Evolutionary conservation across 352 stramenopile genomes (phyloP).

Genomic region (Peronospora belbahrii): DNA sequence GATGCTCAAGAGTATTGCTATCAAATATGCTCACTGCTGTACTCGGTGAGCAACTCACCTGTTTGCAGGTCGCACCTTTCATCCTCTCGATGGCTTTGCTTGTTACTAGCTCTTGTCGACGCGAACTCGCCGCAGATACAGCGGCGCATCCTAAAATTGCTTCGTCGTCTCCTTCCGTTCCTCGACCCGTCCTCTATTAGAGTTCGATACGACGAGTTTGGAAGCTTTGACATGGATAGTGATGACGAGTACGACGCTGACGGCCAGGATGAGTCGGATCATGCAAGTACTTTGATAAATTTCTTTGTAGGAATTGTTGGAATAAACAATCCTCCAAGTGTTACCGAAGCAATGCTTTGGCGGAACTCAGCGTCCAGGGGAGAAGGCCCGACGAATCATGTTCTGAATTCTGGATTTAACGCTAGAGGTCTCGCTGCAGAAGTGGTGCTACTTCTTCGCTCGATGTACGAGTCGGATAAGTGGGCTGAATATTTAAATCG

Average conservation of each 20-base stretch:
- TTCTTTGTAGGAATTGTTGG: constrained; percentile 78
- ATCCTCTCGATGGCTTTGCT: constrained; percentile 71
- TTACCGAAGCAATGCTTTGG: constrained; percentile 50
- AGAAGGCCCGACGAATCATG: not conserved
- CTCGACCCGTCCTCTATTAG: constrained; percentile 58
- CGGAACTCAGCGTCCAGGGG: constrained; percentile 11
- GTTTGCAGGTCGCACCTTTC: constrained; percentile 80
- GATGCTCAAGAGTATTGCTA: constrained; percentile 86
- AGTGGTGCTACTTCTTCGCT: constrained; percentile 75
- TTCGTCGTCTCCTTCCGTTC: constrained; percentile 67
- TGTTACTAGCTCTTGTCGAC: constrained; percentile 74
- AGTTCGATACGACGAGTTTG: constrained; percentile 56
- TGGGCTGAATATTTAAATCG: constrained; percentile 64
- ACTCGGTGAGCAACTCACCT: constrained; percentile 78
- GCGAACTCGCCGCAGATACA: constrained; percentile 69
- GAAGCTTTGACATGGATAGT: constrained; percentile 74
- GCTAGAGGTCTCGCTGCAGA: constrained; percentile 48
- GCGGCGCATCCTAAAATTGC: constrained; percentile 72
- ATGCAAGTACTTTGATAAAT: constrained; percentile 57
- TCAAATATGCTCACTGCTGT: constrained; percentile 82
- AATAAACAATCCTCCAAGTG: constrained; percentile 57
- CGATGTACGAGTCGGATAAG: constrained; percentile 68
- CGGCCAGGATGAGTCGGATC: constrained; percentile 35
- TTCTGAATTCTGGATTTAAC: constrained; percentile 28
- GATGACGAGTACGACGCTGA: constrained; percentile 74